Conservation (phyloP, 2,329 filamentous ascomycete species). For the Colletotrichum tropicicola region DNA sequence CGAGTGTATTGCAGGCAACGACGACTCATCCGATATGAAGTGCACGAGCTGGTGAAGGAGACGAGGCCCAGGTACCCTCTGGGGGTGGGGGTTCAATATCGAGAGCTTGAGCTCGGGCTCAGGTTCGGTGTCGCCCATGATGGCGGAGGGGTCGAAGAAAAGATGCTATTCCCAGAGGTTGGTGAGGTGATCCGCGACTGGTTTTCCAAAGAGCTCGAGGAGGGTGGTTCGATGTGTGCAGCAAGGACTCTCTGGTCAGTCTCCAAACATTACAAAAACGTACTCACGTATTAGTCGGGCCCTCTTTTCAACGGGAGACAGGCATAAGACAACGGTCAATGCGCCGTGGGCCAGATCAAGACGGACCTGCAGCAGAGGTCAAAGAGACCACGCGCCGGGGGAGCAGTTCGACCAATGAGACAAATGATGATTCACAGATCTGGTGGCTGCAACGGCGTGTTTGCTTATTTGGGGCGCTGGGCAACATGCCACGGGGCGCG, state of each 20-base stretch:
- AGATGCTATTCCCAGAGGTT: neutral
- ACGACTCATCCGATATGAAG: slow-evolving; percentile 39
- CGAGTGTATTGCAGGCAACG: slow-evolving; percentile 68
- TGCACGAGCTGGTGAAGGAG: slow-evolving; percentile 69
- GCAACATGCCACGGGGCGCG: slow-evolving; percentile 19
- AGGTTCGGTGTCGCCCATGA: slow-evolving; percentile 8
- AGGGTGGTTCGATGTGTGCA: slow-evolving; percentile 1
- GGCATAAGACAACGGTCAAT: slow-evolving; percentile 17
- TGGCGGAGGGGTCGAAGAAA: neutral
- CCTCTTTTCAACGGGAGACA: slow-evolving; percentile 23
- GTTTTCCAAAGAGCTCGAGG: neutral
- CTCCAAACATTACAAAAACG: neutral
- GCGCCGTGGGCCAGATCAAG: slow-evolving; percentile 16
- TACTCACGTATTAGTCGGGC: slow-evolving; percentile 24
- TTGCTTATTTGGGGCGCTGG: slow-evolving; percentile 16
- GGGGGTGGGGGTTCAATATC: slow-evolving; percentile 55
- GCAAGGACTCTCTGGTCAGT: neutral
- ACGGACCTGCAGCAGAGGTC: slow-evolving; percentile 26
- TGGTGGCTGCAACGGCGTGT: slow-evolving; percentile 21
- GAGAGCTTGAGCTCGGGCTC: slow-evolving; percentile 41
- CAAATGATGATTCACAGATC: slow-evolving; percentile 32
- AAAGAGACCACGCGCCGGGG: slow-evolving; percentile 9
- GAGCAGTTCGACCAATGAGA: slow-evolving; percentile 20
- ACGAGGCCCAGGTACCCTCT: slow-evolving; percentile 50
- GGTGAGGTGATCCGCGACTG: neutral